Conservation (phyloP, 2,329 filamentous ascomycete genomes). For the Orbilia brochopaga region DNA sequence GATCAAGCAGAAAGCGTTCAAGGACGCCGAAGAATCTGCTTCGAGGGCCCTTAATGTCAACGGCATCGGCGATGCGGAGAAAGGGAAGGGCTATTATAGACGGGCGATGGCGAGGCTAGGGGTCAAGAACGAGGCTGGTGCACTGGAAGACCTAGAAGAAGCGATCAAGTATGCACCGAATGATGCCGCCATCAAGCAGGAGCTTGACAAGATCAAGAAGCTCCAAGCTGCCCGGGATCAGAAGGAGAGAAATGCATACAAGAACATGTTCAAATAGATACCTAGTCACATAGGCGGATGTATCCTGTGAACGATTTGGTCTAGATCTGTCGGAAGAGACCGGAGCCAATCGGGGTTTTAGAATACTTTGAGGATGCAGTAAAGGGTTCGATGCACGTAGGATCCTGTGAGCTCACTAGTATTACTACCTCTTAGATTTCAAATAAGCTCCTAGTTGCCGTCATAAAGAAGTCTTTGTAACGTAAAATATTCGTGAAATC, state of each 20-base stretch:
- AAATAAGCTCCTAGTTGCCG: too few species aligned
- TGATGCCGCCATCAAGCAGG: constrained; percentile 75
- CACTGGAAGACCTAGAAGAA: constrained; percentile 74
- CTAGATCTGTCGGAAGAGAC: not conserved
- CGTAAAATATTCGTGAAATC: too few species aligned
- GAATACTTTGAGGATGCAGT: too few species aligned
- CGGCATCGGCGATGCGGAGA: constrained; percentile 74
- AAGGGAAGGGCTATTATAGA: constrained; percentile 87
- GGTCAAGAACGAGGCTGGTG: constrained; percentile 83
- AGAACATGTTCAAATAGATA: constrained; percentile 75
- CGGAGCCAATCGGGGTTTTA: too few species aligned
- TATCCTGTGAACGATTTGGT: not conserved
- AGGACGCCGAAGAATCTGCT: constrained; percentile 73
- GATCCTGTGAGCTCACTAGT: too few species aligned
- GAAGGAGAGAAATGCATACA: constrained; percentile 90
- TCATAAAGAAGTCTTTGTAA: too few species aligned
- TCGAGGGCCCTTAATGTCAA: constrained; percentile 73
- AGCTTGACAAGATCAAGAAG: constrained; percentile 79
- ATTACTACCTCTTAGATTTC: too few species aligned
- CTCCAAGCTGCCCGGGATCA: constrained; percentile 73
- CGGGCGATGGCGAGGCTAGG: constrained; percentile 76
- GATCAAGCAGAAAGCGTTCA: constrained; percentile 76
- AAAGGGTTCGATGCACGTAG: too few species aligned
- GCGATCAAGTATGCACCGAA: constrained; percentile 76
- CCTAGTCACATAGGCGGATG: constrained; percentile 58